Conservation (phyloP, 768 basidiomycete species). For the Boletus bicolor region DNA sequence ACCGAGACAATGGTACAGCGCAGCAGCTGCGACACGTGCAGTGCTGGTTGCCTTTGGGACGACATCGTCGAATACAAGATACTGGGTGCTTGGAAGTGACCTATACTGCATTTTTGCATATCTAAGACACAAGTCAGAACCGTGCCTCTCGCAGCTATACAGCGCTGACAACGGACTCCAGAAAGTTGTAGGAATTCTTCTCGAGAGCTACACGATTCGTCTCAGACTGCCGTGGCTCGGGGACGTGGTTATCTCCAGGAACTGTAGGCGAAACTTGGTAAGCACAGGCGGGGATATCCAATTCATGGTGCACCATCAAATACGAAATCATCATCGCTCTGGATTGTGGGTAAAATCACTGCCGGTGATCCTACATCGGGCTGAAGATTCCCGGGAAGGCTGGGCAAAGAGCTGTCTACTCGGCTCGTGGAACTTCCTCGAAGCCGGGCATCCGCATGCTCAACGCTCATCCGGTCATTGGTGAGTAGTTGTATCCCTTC, state of each 20-base stretch:
- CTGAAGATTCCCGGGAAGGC: slow-evolving; percentile 42
- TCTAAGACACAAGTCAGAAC: slow-evolving; percentile 38
- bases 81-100: slow-evolving; percentile 47
- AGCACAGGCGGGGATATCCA: not conserved
- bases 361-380: slow-evolving; percentile 50
- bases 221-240: slow-evolving; percentile 56
- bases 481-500: slow-evolving; percentile 31
- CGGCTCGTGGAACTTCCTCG: slow-evolving; percentile 55
- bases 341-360: slow-evolving; percentile 37
- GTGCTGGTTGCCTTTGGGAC: slow-evolving; percentile 67
- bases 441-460: slow-evolving; percentile 49
- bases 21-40: slow-evolving; percentile 74
- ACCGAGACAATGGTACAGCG: slow-evolving; percentile 87
- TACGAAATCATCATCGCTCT: slow-evolving; percentile 58
- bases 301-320: slow-evolving; percentile 52
- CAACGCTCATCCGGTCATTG: slow-evolving; percentile 48
- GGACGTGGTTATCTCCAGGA: slow-evolving; percentile 25
- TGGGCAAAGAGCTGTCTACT: slow-evolving; percentile 57
- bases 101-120: slow-evolving; percentile 76
- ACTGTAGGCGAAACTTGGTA: slow-evolving; percentile 23
- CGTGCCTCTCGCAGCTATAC: not conserved
- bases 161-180: slow-evolving; percentile 52
- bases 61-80: slow-evolving; percentile 61
- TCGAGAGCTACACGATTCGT: slow-evolving; percentile 59
- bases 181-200: slow-evolving; percentile 73